These are phyloP conservation scores for Sporothrix humicola DNA, from an alignment of 2,329 filamentous ascomycete genomes.

Conservation along the genomic window DNA sequence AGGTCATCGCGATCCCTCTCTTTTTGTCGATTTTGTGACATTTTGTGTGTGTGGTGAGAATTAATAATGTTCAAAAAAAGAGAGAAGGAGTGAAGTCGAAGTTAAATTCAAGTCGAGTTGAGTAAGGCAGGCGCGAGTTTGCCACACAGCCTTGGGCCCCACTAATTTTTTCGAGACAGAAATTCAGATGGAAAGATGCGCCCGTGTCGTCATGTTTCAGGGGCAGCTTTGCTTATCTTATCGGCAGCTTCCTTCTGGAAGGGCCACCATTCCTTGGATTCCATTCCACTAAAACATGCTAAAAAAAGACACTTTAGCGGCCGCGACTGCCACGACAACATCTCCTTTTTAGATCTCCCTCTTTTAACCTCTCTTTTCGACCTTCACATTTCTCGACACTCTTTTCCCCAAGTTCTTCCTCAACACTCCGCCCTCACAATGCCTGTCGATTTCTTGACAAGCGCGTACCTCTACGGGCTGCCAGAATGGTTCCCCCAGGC, in stretches of 20 bases:
- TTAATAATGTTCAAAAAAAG: background rate
- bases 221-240: slow-evolving; percentile 26
- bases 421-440: slow-evolving; percentile 44
- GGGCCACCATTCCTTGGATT: background rate
- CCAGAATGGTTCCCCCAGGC: slow-evolving; percentile 56
- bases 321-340: slow-evolving; percentile 13
- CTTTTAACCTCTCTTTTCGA: background rate
- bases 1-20: background rate
- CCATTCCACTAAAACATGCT: slow-evolving; percentile 25
- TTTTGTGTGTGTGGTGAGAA: background rate
- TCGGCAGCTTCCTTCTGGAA: background rate
- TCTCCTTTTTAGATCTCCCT: background rate
- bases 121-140: slow-evolving; percentile 13
- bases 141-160: slow-evolving; percentile 24
- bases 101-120: background rate
- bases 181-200: slow-evolving; percentile 1
- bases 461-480: slow-evolving; percentile 54
- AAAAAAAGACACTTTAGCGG: slow-evolving; percentile 28
- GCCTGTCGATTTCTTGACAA: slow-evolving; percentile 59
- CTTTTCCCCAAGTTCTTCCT: background rate
- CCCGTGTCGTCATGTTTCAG: slow-evolving; percentile 32
- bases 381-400: background rate
- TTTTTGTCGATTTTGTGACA: background rate
- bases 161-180: background rate
- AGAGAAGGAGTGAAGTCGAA: background rate